A percentile compares a stretch with the other conserved stretches of the same genome.
phyloP scores from a whole-genome alignment of 2,329 filamentous ascomycete species.

The Colletotrichum filicis region DNA sequence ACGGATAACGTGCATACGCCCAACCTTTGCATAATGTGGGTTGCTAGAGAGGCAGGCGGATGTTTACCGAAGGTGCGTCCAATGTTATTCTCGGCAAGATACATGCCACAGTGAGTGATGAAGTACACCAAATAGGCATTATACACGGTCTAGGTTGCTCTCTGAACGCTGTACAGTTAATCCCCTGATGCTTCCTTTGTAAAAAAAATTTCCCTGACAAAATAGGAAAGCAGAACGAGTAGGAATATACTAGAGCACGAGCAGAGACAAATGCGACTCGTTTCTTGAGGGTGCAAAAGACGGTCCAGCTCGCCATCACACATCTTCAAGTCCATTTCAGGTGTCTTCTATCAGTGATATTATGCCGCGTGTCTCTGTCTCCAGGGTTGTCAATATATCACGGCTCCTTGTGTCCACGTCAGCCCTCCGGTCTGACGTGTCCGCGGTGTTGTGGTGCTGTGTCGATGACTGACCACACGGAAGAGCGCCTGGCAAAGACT shows the following conservation, averaged over 20 bases:
- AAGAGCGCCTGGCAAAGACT: not conserved
- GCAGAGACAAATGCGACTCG: not conserved
- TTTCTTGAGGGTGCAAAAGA: not conserved
- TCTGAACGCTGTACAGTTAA: not conserved
- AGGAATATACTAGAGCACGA: not conserved
- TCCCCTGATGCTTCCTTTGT: not conserved
- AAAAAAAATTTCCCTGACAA: not conserved
- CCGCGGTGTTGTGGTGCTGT: not conserved
- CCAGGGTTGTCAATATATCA: slow-evolving; percentile 2
- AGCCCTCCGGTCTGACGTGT: slow-evolving; percentile 25
- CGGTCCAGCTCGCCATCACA: not conserved
- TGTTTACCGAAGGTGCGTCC: not conserved
- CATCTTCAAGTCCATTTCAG: not conserved
- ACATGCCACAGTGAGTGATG: not conserved
- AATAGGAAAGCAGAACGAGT: not conserved
- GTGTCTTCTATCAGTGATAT: not conserved
- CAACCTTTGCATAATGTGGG: not conserved
- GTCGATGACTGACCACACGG: not conserved
- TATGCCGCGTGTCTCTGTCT: not conserved
- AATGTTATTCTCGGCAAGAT: not conserved
- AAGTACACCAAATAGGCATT: not conserved
- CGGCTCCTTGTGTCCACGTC: slow-evolving; percentile 9
- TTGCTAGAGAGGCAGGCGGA: not conserved
- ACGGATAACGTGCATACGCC: not conserved
- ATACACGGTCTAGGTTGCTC: not conserved